Evolutionary conservation across 208 protist species (phyloP).

Genomic region (Leishmania braziliensis): DNA sequence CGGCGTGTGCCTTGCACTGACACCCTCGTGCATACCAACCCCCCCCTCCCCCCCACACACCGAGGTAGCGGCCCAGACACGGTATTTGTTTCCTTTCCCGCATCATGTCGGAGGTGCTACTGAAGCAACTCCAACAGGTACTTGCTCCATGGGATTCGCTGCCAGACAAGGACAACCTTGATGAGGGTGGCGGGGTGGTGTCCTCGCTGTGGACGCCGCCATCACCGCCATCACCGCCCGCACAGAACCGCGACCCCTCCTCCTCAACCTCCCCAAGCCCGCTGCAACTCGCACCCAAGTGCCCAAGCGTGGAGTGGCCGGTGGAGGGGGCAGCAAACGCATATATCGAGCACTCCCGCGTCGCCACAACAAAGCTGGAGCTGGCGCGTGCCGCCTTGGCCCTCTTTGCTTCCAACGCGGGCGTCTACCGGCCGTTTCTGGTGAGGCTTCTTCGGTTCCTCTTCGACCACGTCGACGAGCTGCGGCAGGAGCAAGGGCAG

Average conservation of each 20-base stretch:
- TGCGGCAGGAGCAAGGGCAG: conserved; percentile 45
- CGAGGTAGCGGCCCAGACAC: not conserved
- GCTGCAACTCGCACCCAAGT: not conserved
- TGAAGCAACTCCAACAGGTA: conserved; percentile 60
- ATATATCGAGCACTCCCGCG: not conserved
- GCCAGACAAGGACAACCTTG: not conserved
- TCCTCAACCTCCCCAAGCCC: not conserved
- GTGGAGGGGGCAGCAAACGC: not conserved
- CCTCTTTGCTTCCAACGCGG: conserved; percentile 80
- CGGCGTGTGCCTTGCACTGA: not conserved
- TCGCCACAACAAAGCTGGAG: conserved; percentile 56
- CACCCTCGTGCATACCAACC: not conserved
- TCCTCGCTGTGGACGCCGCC: not conserved
- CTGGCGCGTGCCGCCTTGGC: conserved; percentile 72
- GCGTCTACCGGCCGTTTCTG: conserved; percentile 66
- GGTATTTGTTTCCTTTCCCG: not conserved
- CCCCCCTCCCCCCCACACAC: not conserved
- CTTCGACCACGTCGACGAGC: conserved; percentile 72
- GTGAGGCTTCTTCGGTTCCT: conserved; percentile 73
- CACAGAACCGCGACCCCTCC: not conserved
- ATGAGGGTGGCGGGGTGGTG: not conserved
- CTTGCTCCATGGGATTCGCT: conserved; percentile 55
- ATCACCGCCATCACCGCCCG: not conserved
- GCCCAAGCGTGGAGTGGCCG: not conserved
- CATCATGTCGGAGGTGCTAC: conserved; percentile 36